Base-by-base conservation (phyloP, 2,329 filamentous ascomycete genomes). In the Fusarium luffae region DNA sequence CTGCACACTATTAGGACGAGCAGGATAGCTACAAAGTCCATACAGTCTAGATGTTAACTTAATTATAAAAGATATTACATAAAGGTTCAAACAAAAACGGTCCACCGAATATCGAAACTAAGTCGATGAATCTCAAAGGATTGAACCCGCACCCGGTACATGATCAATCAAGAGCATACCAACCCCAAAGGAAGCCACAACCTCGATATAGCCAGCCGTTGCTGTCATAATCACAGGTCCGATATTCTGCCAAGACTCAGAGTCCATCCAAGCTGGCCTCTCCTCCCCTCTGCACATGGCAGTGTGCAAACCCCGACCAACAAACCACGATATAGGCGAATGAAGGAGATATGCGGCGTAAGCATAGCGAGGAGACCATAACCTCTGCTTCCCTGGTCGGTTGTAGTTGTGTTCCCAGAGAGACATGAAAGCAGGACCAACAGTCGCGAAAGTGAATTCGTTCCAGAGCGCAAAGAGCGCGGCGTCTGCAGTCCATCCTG, bases 191-290 rank as follows among this genome's bases (percentile, higher is more conserved):
- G 54, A 25, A 7, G 54, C 44, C 2, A 34, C 54, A 18, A 32
- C 54, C 19, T 57, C 54, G 5, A 57, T 57, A 16, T 57, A 57
- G 13, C 54, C 54, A 7, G 54, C 54, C 5, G 27, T 27, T 34
- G 54, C 54, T 1, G 54, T 57, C 54, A 57, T 50, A 6, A 57
- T 3, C 6, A 57, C 10, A 27, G 54, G 54, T 50, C 54, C 54
- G 19, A 57, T 19, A 10, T 43, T 57, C 16, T 57, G 54, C 54
- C 54, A 57, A 4, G 54, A 42, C 4, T 57, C 54, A 4, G 54
- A 57, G 12, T 57, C 54, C 54, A 57, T 50, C 54, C 54, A 57
- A 25, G 54, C 44, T 4, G 54, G 54, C 8, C 54, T 50, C 7
- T 57, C 46, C 21, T 34, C 54, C 4, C 54, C 54, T 21, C 11